phyloP scores from a whole-genome alignment of 2,329 filamentous ascomycete species.

The Cercospora zeae-maydis region DNA sequence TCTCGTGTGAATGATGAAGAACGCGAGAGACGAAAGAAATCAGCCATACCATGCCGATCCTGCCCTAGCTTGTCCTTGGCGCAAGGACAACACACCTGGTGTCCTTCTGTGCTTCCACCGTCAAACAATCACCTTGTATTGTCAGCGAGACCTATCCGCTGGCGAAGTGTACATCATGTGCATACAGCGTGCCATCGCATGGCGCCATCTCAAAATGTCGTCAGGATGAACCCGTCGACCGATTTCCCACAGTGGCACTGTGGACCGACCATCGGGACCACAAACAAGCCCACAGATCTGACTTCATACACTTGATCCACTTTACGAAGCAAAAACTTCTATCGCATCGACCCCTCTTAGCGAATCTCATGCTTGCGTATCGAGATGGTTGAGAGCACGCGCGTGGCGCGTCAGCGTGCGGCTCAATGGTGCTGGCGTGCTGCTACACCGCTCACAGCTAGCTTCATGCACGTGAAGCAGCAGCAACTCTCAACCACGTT shows the following conservation, averaged over 20 bases:
- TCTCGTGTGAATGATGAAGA: not conserved
- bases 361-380: not conserved
- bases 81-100: not conserved
- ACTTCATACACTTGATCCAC: conserved; percentile 4
- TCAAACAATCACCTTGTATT: not conserved
- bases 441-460: conserved; percentile 13
- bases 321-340: not conserved
- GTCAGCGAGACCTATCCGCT: not conserved
- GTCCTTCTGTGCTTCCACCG: not conserved
- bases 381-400: conserved; percentile 7
- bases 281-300: conserved; percentile 8
- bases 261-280: not conserved
- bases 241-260: not conserved
- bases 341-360: not conserved
- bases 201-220: not conserved
- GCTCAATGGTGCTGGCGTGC: not conserved
- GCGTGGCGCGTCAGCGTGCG: conserved; percentile 6
- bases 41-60: not conserved
- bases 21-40: not conserved
- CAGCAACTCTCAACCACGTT: conserved; percentile 8
- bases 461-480: conserved; percentile 4
- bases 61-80: not conserved
- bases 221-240: not conserved
- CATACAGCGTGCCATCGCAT: not conserved
- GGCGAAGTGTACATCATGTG: not conserved